Base-by-base conservation (phyloP, 257 asterid species). In the Solanum corneliomulleri region DNA sequence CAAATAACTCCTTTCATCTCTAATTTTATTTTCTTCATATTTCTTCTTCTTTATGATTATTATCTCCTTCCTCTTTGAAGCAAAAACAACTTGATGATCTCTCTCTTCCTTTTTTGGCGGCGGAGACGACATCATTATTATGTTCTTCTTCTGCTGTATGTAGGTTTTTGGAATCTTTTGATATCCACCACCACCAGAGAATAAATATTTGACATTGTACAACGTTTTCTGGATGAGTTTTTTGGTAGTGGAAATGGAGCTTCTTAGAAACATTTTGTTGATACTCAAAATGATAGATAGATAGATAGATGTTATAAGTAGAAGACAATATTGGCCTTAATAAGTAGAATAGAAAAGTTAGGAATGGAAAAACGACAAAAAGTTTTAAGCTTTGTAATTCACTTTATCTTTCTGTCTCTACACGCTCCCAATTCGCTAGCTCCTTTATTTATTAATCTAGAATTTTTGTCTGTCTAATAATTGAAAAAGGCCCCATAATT, bases 151-250 rank as follows among this genome's bases (percentile, higher is more conserved):
- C 49, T 66, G 75, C 60, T 89, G 87, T 90, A 25, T 45, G 69
- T 86, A 84, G 83, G 31, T 87, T 88, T 88, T 88, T 49, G 92
- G 92, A 52, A 91, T 89, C 82, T 88, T 89, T 86, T 91, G 88
- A 83, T 91, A 89, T 4, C 92, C 93, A 2, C 88, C 62, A 3
- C 92, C 93, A 3, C 88, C 70, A 13, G 93, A 88, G 85, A 89
- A 74, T 58, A 89, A 86, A 15, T 86, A 91, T 78, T 91, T 91
- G 44, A 91, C 85, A 35, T 37, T 88, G 35, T 87, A 90, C 0
- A 89, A 35, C 20, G 89, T 88, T 88, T 83, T 89, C 58, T 88
- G 90, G 27, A 91, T 87, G 86, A 91, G 85, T 31, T 88, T 91
- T 82, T 89, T 91, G 88, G 93, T 90, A 47, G 76, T 85, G 83